Evolutionary conservation across 257 asterid species (phyloP).

Genomic region (Fraxinus americana): DNA sequence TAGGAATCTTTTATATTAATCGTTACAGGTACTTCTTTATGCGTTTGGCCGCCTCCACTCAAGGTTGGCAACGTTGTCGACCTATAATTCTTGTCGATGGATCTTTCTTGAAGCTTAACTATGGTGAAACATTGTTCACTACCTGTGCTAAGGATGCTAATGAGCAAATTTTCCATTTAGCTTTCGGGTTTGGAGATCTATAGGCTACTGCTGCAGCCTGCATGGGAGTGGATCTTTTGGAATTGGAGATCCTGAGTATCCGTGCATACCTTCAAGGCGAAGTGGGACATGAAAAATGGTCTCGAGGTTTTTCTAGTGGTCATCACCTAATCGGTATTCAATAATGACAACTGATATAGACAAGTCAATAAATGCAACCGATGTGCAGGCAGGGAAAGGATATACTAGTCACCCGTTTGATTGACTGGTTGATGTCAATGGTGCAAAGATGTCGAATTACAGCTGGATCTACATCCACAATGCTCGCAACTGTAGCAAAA

Average conservation of each 20-base stretch:
- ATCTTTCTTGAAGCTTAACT: not conserved
- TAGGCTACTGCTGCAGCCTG: not conserved
- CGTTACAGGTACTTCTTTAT: not conserved
- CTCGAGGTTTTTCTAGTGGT: not conserved
- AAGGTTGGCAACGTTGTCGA: slow-evolving; percentile 4
- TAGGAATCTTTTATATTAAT: not conserved
- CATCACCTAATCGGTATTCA: not conserved
- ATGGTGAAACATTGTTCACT: not conserved
- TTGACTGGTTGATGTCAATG: not conserved
- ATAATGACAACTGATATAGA: not conserved
- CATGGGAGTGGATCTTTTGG: slow-evolving; percentile 1
- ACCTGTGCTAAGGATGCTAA: slow-evolving; percentile 4
- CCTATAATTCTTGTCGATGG: slow-evolving; percentile 1
- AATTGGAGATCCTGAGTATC: not conserved
- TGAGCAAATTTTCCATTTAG: not conserved
- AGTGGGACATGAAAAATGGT: not conserved
- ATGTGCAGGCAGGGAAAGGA: not conserved
- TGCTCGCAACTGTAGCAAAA: not conserved
- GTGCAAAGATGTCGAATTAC: not conserved
- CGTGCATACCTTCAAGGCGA: slow-evolving; percentile 6
- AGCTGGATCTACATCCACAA: not conserved
- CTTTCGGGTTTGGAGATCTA: not conserved
- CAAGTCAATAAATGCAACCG: not conserved
- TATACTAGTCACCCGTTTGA: not conserved
- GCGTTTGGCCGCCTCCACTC: not conserved